Evolutionary conservation across 2,329 filamentous ascomycete species (phyloP), one percentile per base, ranked within the genome.

Genomic region (Coniella lustricola): DNA sequence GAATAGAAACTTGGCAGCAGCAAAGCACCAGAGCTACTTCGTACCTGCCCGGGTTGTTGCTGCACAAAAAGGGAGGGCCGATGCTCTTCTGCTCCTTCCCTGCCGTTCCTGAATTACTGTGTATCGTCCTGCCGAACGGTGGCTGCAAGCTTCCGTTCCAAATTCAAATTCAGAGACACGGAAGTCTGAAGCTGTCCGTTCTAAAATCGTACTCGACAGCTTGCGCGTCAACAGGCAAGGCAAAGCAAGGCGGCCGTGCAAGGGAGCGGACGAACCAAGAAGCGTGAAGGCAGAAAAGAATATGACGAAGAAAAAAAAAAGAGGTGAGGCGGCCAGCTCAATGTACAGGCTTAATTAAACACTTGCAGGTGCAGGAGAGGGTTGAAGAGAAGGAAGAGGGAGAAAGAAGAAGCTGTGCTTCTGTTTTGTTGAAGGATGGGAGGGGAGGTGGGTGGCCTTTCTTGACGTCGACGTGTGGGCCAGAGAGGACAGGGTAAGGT

Each of bases 311-410:
- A 40, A 10, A 48, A 21, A 46, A 42, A 42, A 54, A 48, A 41
- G 35, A 42, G 42, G 46, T 50, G 43, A 50, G 43, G 37, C 36
- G 48, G 41, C 31, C 41, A 48, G 52, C 43, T 61, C 54, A 60
- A 60, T 62, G 57, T 55, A 61, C 58, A 60, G 58, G 55, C 57
- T 52, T 58, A 59, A 60, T 62, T 59, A 59, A 48, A 51, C 44
- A 46, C 47, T 52, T 18, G 20, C 34, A 46, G 48, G 51, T 49
- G 55, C 55, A 56, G 56, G 55, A 57, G 40, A 48, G 44, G 44
- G 40, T 46, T 25, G 17, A 38, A 45, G 31, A 32, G 43, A 47
- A 33, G 40, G 47, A 36, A 25, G 25, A 40, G 43, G 33, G 21
- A 38, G 48, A 29, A 10, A 29, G 25, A 29, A 10, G 10, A 10